Conservation (phyloP, 2,329 filamentous ascomycete species). For the Colletotrichum higginsianum region DNA sequence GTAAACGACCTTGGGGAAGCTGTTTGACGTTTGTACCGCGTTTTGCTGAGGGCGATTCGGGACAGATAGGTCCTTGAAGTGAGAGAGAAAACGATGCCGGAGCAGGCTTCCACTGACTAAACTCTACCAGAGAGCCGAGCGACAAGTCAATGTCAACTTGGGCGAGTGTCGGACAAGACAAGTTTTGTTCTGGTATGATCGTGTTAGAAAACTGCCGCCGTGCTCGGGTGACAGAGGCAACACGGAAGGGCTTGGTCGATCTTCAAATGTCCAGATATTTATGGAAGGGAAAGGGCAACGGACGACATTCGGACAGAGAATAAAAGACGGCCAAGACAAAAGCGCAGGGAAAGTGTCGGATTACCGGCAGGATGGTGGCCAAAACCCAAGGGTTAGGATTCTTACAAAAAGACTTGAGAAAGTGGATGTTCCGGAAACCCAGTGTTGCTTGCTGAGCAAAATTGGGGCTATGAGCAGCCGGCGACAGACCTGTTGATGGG, state of each 20-base stretch:
- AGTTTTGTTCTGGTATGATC: conserved; percentile 10
- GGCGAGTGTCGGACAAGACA: conserved; percentile 5
- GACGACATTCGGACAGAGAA: conserved; percentile 6
- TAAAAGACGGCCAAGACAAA: not conserved
- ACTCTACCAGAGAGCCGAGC: not conserved
- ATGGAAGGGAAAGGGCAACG: conserved; percentile 21
- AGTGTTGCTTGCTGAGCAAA: conserved; percentile 14
- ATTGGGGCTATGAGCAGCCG: conserved; percentile 26
- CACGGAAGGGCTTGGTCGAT: conserved; percentile 20
- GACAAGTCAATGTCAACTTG: not conserved
- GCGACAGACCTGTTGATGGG: conserved; percentile 6
- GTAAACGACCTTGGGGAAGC: not conserved
- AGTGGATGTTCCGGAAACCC: conserved; percentile 12
- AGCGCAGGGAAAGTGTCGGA: conserved; percentile 27
- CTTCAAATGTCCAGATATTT: conserved; percentile 30
- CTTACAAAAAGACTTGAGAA: conserved; percentile 17
- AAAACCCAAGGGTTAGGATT: conserved; percentile 25
- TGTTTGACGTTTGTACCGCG: not conserved
- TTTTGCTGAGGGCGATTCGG: not conserved
- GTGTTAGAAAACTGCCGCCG: conserved; percentile 27
- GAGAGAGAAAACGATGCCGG: not conserved
- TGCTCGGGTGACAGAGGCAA: conserved; percentile 18
- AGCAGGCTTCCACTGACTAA: not conserved
- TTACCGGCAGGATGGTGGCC: conserved; percentile 30
- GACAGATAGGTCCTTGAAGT: not conserved